Evolutionary conservation across 805 yeast species (phyloP).

Genomic region (Yarrowia sp.): DNA sequence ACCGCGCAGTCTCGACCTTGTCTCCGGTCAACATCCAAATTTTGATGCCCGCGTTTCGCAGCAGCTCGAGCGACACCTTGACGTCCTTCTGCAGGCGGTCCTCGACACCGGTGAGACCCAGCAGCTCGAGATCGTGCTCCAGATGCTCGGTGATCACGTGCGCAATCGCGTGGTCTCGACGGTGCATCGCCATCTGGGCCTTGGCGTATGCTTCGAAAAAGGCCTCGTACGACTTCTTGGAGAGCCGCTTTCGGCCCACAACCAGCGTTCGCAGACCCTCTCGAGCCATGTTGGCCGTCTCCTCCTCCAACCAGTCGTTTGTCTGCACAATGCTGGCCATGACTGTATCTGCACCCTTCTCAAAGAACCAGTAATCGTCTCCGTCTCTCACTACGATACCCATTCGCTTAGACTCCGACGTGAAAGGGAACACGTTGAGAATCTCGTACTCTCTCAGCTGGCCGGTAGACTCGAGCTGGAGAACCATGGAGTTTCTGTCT

Average conservation of each 20-base stretch:
- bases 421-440: constrained; percentile 88
- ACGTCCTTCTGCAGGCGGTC: constrained; percentile 92
- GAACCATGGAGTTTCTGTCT: constrained; percentile 76
- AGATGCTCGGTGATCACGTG: constrained; percentile 69
- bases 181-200: constrained; percentile 79
- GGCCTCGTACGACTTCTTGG: constrained; percentile 60
- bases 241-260: constrained; percentile 81
- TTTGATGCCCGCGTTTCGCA: constrained; percentile 95
- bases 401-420: constrained; percentile 95
- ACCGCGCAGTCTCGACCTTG: constrained; percentile 96
- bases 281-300: constrained; percentile 96
- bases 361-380: constrained; percentile 81
- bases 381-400: constrained; percentile 76
- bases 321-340: constrained; percentile 82
- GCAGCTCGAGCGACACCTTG: constrained; percentile 85
- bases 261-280: constrained; percentile 97
- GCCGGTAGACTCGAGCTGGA: constrained; percentile 68
- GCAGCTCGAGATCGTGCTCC: constrained; percentile 81
- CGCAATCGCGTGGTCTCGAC: constrained; percentile 79
- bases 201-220: constrained; percentile 70
- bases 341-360: constrained; percentile 97
- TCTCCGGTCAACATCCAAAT: constrained; percentile 99
- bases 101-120: constrained; percentile 97
- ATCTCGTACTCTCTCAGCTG: constrained; percentile 63
- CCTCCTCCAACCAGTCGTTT: constrained; percentile 98